phyloP scores from a whole-genome alignment of 1,284 basidiomycete genomes.

The Phellopilus nigrolimitatus region DNA sequence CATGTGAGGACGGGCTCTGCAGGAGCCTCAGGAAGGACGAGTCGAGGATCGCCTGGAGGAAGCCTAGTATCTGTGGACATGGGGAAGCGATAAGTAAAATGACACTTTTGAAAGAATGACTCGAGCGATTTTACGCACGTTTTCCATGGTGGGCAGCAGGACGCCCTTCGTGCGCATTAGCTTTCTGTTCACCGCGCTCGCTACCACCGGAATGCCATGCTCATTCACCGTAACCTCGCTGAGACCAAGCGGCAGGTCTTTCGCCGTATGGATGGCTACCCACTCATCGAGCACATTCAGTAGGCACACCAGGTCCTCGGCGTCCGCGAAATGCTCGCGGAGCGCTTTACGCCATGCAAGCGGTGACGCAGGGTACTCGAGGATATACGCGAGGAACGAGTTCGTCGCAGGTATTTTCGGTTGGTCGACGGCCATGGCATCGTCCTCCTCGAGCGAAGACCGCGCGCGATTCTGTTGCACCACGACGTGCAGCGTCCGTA shows the following conservation, averaged over 20 bases:
- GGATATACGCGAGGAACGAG: slow-evolving; percentile 45
- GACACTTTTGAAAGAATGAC: neutral
- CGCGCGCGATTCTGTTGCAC: slow-evolving; percentile 32
- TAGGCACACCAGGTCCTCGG: slow-evolving; percentile 46
- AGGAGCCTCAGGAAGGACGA: slow-evolving; percentile 62
- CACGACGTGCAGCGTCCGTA: slow-evolving; percentile 45
- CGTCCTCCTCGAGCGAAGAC: slow-evolving; percentile 28
- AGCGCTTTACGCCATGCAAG: slow-evolving; percentile 51
- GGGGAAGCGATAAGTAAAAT: neutral
- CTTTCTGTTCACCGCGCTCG: slow-evolving; percentile 9
- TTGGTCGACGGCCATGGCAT: slow-evolving; percentile 54
- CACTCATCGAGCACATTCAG: slow-evolving; percentile 51
- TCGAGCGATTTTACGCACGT: slow-evolving; percentile 34
- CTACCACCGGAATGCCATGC: slow-evolving; percentile 24
- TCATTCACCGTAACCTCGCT: slow-evolving; percentile 31
- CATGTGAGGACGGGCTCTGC: slow-evolving; percentile 52
- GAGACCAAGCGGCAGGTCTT: slow-evolving; percentile 38
- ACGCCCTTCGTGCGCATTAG: slow-evolving; percentile 17
- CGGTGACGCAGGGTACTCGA: slow-evolving; percentile 50
- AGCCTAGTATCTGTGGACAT: slow-evolving; percentile 46
- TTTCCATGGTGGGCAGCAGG: slow-evolving; percentile 44
- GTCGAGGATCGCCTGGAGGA: slow-evolving; percentile 62
- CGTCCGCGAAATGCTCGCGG: slow-evolving; percentile 46
- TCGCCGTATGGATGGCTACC: slow-evolving; percentile 41
- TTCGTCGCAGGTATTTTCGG: slow-evolving; percentile 33